phyloP scores from a whole-genome alignment of 2,329 filamentous ascomycete genomes.

The Fusarium sp. region DNA sequence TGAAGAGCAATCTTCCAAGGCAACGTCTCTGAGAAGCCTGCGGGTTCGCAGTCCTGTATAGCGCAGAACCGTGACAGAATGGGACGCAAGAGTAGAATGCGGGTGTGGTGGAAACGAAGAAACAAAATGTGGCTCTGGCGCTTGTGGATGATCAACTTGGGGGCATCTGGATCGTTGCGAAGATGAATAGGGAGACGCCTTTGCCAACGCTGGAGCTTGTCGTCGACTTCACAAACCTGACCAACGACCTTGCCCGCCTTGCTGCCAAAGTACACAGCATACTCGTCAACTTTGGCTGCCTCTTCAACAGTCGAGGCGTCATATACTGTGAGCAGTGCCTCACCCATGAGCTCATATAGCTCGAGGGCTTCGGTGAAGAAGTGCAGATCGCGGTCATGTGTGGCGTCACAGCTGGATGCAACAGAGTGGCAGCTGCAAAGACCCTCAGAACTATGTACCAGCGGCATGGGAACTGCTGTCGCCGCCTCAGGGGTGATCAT shows the following conservation, averaged over 20 bases:
- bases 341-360: not conserved
- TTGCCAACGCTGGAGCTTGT: not conserved
- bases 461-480: not conserved
- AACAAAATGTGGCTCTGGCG: not conserved
- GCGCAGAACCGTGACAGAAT: not conserved
- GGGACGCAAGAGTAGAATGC: not conserved
- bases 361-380: not conserved
- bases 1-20: not conserved
- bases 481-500: not conserved
- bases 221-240: not conserved
- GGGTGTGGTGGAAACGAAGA: not conserved
- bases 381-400: not conserved
- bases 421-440: not conserved
- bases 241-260: not conserved
- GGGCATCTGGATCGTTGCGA: not conserved
- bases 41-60: not conserved
- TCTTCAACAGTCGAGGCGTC: not conserved
- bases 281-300: not conserved
- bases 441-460: not conserved
- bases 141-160: not conserved
- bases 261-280: not conserved
- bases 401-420: not conserved
- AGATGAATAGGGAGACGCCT: not conserved
- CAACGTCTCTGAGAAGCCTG: not conserved
- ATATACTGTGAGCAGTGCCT: not conserved